A percentile compares a stretch with the other conserved stretches of the same genome.
Evolutionary conservation across 768 basidiomycete species (phyloP).

Genomic region (Hebeloma cylindrosporum): DNA sequence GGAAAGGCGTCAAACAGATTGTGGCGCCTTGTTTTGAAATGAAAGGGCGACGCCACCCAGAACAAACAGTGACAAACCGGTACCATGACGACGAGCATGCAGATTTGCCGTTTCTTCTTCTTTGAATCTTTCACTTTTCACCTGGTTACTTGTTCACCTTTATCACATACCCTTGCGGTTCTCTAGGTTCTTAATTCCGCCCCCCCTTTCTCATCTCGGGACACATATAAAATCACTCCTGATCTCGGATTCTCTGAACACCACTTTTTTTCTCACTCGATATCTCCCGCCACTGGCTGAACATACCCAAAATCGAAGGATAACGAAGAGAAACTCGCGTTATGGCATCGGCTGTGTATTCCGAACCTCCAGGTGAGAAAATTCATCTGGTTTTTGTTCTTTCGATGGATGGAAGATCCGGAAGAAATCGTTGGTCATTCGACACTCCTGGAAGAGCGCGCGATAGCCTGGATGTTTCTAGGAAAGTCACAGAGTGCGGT

Average conservation of each 20-base stretch:
- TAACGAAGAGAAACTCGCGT: conserved; percentile 3
- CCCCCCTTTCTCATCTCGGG: neutral
- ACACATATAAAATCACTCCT: conserved; percentile 3
- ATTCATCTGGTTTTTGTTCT: neutral
- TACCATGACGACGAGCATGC: conserved; percentile 14
- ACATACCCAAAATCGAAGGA: neutral
- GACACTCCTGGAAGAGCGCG: too few relatives aligned
- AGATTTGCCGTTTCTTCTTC: neutral
- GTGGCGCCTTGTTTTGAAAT: too few relatives aligned
- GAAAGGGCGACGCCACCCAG: conserved; percentile 2
- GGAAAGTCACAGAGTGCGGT: too few relatives aligned
- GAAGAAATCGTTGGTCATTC: neutral
- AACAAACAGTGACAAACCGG: conserved; percentile 18
- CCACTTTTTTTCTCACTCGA: neutral
- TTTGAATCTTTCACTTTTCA: neutral
- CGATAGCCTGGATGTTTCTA: too few relatives aligned
- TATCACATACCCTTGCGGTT: conserved; percentile 14
- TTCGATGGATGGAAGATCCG: neutral
- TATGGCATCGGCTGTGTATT: conserved; percentile 31
- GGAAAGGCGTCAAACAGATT: too few relatives aligned
- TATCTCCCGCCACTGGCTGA: neutral
- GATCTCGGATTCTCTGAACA: conserved; percentile 4
- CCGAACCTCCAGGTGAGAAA: conserved; percentile 29
- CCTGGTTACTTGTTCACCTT: conserved; percentile 10
- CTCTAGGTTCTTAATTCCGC: conserved; percentile 1